Conservation (phyloP, 2,329 filamentous ascomycete species). For the Paraphaeosphaeria sporulosa region DNA sequence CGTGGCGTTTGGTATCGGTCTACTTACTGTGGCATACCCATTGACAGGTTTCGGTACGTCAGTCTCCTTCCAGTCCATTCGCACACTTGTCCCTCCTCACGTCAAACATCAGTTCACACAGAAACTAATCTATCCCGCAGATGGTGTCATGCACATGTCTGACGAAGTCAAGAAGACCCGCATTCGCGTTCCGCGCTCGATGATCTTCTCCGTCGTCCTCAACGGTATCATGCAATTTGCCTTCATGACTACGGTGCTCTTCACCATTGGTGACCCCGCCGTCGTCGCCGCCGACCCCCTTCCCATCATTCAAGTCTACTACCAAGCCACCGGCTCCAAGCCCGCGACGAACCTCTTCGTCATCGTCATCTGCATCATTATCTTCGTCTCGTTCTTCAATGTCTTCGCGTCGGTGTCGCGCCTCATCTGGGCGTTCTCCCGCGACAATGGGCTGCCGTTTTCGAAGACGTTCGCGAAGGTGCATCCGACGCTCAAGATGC, state of each 20-base stretch:
- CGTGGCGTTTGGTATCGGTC: constrained; percentile 52
- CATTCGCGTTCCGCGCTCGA: constrained; percentile 38
- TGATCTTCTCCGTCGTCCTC: constrained; percentile 54
- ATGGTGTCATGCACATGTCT: constrained; percentile 54
- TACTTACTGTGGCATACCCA: constrained; percentile 40
- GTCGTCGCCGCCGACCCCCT: constrained; percentile 4
- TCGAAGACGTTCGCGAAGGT: constrained; percentile 36
- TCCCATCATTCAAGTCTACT: constrained; percentile 46
- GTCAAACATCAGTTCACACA: background rate
- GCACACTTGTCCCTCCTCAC: background rate
- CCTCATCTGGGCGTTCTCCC: constrained; percentile 58
- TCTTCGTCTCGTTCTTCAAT: constrained; percentile 48
- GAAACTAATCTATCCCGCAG: constrained; percentile 41
- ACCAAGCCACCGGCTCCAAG: constrained; percentile 33
- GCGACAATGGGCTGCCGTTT: constrained; percentile 55
- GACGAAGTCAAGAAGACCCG: constrained; percentile 35
- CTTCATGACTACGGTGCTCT: constrained; percentile 54
- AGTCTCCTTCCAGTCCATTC: background rate
- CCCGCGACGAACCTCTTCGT: constrained; percentile 53
- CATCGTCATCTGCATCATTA: constrained; percentile 38
- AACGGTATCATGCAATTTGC: constrained; percentile 53
- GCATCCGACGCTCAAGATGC: constrained; percentile 27
- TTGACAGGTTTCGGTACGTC: constrained; percentile 21
- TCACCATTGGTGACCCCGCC: constrained; percentile 48
- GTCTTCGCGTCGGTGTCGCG: constrained; percentile 57